These are phyloP conservation scores for Chalciporus piperatus DNA, from an alignment of 768 basidiomycete species.

Conservation along the genomic window DNA sequence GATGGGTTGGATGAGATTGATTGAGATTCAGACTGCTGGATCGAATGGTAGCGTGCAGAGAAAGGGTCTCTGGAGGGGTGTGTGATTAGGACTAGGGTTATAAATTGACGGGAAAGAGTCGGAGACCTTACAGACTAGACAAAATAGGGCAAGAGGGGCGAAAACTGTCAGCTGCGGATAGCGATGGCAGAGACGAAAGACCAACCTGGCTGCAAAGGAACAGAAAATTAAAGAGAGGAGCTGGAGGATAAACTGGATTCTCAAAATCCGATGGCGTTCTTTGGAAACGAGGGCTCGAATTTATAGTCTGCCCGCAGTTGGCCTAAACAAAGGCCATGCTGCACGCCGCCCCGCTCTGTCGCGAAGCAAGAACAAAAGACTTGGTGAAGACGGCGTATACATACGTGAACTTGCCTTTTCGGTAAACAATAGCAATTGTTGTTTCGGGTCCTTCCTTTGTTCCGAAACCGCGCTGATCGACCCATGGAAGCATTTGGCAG, in stretches of 20 bases:
- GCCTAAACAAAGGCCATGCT: slow-evolving; percentile 14
- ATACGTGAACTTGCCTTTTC: slow-evolving; percentile 23
- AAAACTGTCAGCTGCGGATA: slow-evolving; percentile 10
- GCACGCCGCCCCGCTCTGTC: slow-evolving; percentile 13
- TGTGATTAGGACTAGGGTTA: not conserved
- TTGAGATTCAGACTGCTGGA: slow-evolving; percentile 27
- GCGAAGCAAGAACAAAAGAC: slow-evolving; percentile 36
- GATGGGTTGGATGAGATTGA: slow-evolving; percentile 16
- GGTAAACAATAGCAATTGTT: slow-evolving; percentile 31
- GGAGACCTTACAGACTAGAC: slow-evolving; percentile 28
- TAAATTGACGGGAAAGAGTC: not conserved
- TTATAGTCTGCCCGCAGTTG: slow-evolving; percentile 20
- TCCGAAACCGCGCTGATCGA: slow-evolving; percentile 2
- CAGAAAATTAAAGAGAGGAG: slow-evolving; percentile 1
- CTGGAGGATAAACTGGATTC: slow-evolving; percentile 26
- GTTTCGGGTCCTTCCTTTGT: slow-evolving; percentile 12
- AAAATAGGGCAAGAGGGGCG: not conserved
- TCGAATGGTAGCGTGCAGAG: slow-evolving; percentile 18
- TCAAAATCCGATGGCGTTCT: slow-evolving; percentile 33
- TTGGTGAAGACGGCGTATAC: not conserved
- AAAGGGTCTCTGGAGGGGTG: slow-evolving; percentile 4
- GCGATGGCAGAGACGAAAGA: not conserved
- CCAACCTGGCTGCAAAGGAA: slow-evolving; percentile 29
- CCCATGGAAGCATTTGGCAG: too few relatives aligned
- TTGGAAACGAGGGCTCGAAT: slow-evolving; percentile 7